Evolutionary conservation across 805 yeast species (phyloP), one percentile per base, ranked within the genome.

Genomic region (Ogataea naganishii): DNA sequence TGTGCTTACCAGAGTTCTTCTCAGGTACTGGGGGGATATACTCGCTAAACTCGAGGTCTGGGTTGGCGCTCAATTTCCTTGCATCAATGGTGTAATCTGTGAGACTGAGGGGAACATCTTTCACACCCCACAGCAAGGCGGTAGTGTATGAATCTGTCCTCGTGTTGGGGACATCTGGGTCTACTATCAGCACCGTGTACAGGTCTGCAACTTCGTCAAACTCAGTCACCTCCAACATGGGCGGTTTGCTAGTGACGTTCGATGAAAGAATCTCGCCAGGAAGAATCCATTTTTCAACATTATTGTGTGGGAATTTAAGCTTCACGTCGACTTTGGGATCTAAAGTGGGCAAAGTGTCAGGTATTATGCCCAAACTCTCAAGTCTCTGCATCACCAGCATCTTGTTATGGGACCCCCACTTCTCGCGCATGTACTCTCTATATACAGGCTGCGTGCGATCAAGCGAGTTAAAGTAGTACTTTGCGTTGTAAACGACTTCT

Each of bases 281-380:
- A 37, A 71, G 80, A 27, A 86, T 56, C 82, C 82, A 76, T 39
- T 66, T 72, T 41, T 69, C 67, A 23, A 80, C 68, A 4, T 72
- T 62, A 38, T 74, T 75, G 47, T 77, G 82, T 5, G 86, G 78
- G 49, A 88, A 88, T 56, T 75, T 75, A 26, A 92, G 47, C 26
- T 71, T 64, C 5, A 89, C 82, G 30, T 81, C 85, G 12, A 73
- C 89, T 38, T 66, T 60, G 13, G 97, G 97, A 7, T 70, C 77
- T 34, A 92, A 56, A 2, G 96, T 86, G 17, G 96, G 92, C 53
- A 92, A 51, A 3, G 97, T 88, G 51, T 92, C 98, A 11, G 98
- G 98, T 35, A 92, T 82, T 24, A 84, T 84, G 24, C 69, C 70
- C 42, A 85, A 60, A 33, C 80, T 75, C 59, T 92, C 98, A 31